Evolutionary conservation across 2,329 filamentous ascomycete genomes (phyloP).

Genomic region (Neopestalotiopsis rosae): DNA sequence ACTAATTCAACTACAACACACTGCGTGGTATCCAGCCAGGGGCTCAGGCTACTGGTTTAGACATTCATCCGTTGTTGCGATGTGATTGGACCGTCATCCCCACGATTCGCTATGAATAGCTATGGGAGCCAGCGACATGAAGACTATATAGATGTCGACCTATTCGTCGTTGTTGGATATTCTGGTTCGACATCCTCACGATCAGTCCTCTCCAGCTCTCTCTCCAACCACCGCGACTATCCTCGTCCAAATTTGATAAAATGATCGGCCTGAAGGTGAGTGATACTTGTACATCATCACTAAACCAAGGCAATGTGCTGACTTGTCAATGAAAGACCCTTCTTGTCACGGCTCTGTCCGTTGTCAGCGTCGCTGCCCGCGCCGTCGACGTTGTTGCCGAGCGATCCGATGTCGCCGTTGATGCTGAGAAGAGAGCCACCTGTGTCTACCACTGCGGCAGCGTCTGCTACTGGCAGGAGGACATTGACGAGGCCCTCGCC

Average conservation of each 20-base stretch:
- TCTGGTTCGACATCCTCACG: constrained; percentile 3
- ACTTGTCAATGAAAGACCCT: constrained; percentile 14
- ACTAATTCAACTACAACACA: constrained; percentile 12
- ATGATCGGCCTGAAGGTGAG: constrained; percentile 16
- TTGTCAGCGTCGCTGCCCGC: constrained; percentile 26
- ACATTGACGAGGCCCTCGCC: constrained; percentile 39
- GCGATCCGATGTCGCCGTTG: constrained; percentile 21
- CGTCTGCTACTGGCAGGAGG: constrained; percentile 40
- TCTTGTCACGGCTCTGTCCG: constrained; percentile 28
- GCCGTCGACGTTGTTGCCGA: constrained; percentile 24
- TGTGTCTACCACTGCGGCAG: constrained; percentile 44
- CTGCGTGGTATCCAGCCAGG: background rate
- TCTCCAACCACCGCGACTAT: background rate
- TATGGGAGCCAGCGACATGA: background rate
- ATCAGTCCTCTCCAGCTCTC: constrained; percentile 17
- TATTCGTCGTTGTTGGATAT: background rate
- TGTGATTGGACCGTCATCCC: background rate
- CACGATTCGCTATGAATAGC: constrained; percentile 9
- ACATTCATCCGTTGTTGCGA: constrained; percentile 6
- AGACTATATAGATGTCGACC: constrained; percentile 9
- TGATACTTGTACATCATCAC: too few relatives aligned
- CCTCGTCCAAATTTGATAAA: background rate
- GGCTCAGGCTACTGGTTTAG: constrained; percentile 6
- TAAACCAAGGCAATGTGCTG: background rate
- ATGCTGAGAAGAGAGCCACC: constrained; percentile 19